Evolutionary conservation across 2,329 filamentous ascomycete species (phyloP), one percentile per base, ranked within the genome.

Genomic region (Pseudopithomyces maydicus): DNA sequence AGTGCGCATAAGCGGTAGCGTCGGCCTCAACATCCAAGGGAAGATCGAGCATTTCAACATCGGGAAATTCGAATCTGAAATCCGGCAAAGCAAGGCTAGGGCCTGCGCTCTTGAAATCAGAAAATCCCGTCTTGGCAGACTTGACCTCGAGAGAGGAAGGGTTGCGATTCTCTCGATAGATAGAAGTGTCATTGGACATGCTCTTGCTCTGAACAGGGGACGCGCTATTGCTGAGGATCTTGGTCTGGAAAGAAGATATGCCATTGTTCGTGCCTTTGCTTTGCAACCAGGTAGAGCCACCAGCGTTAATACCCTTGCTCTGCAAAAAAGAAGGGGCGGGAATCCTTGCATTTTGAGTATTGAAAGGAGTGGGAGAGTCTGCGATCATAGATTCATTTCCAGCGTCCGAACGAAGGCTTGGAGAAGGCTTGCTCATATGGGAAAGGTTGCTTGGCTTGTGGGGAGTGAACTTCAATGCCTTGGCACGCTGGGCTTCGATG

Each of bases 381-480:
- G 55, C 57, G 32, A 68, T 42, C 15, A 65, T 54, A 15, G 68
- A 64, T 20, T 62, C 57, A 39, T 63, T 65, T 29, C 68, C 69
- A 15, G 62, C 64, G 26, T 73, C 69, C 4, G 70, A 71, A 19
- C 65, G 29, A 12, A 70, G 45, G 48, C 69, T 72, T 2, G 72
- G 72, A 2, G 71, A 73, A 4, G 71, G 70, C n/a, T 72, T 64
- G n/a, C 61, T 67, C 14, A 68, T 65, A 43, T 74, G 63, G 17
- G 72, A 67, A 11, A 75, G 71, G 32, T 71, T 68, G 50, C 69
- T 72, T 11, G 71, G 70, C 55, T 72, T 74, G 19, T 65, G 66
- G 2, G 73, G 73, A 2, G 71, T 74, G 50, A 74, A 69, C 61
- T 72, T 74, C 63, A 71, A 67, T 8, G 68, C 49, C 50, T 61